These are phyloP conservation scores for Backusella parvicylindrica DNA, from an alignment of 192 early-diverging fungal genomes.

Conservation along the genomic window DNA sequence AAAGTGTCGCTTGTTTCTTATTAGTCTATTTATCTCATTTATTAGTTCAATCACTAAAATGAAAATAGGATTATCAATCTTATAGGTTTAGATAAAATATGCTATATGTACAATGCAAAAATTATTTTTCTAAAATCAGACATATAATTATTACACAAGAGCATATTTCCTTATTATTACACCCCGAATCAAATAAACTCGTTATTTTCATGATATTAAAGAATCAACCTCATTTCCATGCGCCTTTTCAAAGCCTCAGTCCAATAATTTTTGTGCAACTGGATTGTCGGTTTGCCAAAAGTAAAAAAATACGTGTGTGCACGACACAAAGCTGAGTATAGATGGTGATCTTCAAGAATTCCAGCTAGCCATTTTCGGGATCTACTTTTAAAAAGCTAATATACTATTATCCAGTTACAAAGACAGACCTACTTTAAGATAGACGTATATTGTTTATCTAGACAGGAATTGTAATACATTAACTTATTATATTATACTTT, in stretches of 20 bases:
- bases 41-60: background rate
- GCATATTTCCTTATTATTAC: background rate
- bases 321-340: slow-evolving; percentile 2
- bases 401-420: background rate
- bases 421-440: background rate
- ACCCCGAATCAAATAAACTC: background rate
- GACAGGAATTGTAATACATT: background rate
- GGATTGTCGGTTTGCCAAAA: background rate
- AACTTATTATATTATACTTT: background rate
- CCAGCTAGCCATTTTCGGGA: background rate
- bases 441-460: background rate
- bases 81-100: background rate
- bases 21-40: background rate
- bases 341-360: slow-evolving; percentile 5
- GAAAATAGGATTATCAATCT: background rate
- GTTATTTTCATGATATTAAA: background rate
- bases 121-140: background rate
- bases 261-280: background rate
- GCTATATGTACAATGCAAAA: background rate
- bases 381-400: background rate
- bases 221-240: background rate
- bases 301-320: background rate
- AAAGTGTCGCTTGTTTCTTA: background rate
- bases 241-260: slow-evolving; percentile 2
- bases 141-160: background rate